Conservation (phyloP, 164 flowering plant genomes). For the Berberis thunbergii region DNA sequence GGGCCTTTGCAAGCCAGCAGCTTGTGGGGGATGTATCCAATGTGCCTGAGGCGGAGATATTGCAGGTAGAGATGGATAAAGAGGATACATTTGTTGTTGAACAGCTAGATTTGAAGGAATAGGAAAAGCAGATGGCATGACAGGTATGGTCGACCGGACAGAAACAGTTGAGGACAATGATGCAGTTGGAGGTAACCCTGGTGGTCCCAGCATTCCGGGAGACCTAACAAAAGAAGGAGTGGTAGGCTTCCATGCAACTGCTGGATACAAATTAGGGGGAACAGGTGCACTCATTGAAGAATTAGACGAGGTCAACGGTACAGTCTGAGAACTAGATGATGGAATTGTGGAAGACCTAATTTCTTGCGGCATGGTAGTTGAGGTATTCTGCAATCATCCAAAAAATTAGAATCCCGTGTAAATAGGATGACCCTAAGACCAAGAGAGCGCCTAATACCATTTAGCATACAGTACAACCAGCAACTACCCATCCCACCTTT, state of each 20-base stretch:
- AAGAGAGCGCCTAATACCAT: background rate
- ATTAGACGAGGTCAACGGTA: conserved; percentile 23
- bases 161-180: conserved; percentile 19
- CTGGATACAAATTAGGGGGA: conserved; percentile 22
- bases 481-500: background rate
- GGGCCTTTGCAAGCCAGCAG: conserved; percentile 47
- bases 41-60: conserved; percentile 47
- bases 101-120: conserved; percentile 21
- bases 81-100: conserved; percentile 39
- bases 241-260: conserved; percentile 21
- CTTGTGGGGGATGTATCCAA: conserved; percentile 65
- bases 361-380: conserved; percentile 22
- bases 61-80: conserved; percentile 39
- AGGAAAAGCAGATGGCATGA: conserved; percentile 16
- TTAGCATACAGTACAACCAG: background rate
- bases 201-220: conserved; percentile 42
- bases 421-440: background rate
- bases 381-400: conserved; percentile 24
- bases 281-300: conserved; percentile 14
- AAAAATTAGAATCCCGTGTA: conserved; percentile 1
- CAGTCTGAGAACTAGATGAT: conserved; percentile 22
- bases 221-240: conserved; percentile 31
- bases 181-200: conserved; percentile 35
- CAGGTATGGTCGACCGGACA: conserved; percentile 23
- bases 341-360: conserved; percentile 16